Conservation (phyloP, 148 eudicot species). For the Cornus suecica region DNA sequence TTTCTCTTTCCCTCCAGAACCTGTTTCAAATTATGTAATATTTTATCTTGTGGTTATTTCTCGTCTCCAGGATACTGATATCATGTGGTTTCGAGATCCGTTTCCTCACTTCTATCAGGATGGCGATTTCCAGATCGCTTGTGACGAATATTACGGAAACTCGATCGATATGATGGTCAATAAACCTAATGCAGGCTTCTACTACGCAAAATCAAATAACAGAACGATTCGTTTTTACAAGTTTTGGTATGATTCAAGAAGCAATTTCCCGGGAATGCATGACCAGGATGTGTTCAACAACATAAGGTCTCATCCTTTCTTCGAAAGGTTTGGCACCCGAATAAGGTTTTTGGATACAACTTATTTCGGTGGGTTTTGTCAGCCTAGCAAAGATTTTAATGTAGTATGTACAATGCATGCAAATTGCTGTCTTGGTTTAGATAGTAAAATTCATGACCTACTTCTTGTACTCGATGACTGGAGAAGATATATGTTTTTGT, state of each 20-base stretch:
- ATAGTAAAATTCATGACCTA: conserved; percentile 46
- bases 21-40: not conserved
- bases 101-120: conserved; percentile 33
- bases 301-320: conserved; percentile 29
- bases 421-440: conserved; percentile 59
- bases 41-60: not conserved
- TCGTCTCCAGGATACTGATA: conserved; percentile 45
- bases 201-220: conserved; percentile 41
- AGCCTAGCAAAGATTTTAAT: conserved; percentile 45
- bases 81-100: conserved; percentile 69
- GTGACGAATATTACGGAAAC: conserved; percentile 33
- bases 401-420: conserved; percentile 69
- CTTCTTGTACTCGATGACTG: conserved; percentile 51
- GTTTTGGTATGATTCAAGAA: conserved; percentile 37
- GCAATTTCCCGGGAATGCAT: conserved; percentile 27
- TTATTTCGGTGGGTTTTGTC: conserved; percentile 59
- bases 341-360: conserved; percentile 44
- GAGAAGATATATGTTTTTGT: conserved; percentile 32
- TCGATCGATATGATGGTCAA: conserved; percentile 24
- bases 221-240: conserved; percentile 40
- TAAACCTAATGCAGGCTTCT: conserved; percentile 45
- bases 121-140: conserved; percentile 54
- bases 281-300: conserved; percentile 57
- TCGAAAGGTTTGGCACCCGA: conserved; percentile 29
- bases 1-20: no score